Base-by-base conservation (phyloP, 208 protist species). In the Leishmania turanica region DNA sequence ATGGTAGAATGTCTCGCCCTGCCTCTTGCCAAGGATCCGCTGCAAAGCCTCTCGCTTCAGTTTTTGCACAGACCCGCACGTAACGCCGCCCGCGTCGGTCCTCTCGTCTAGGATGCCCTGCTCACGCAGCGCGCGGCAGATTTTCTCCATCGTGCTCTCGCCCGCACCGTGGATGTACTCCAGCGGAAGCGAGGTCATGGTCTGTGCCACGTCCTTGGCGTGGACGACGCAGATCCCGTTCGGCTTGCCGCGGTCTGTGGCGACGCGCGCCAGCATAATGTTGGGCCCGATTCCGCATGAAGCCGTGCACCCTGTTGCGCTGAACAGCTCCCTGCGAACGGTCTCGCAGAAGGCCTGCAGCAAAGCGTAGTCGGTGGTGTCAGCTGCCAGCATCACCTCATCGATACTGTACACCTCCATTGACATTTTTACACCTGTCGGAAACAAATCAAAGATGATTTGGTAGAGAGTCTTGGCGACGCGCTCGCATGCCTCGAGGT, bases 351-450 rank as follows among this genome's bases (percentile, higher is more conserved):
- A 93, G 19, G n/a, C 40, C 47, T 74, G 62, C 19, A 96, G 78
- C 2, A 69, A 53, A 7, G 84, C 85, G 78, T 88, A 89, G 74
- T 96, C 89, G 21, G 78, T 80, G 7, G 86, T 94, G 82, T 98
- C 93, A 51, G 90, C 86, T 1, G 95, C 95, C 70, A 98, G 85
- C 88, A 98, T 90, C 11, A 96, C 93, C 84, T 98, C 95, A 80
- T 98, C 95, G 47, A 98, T 93, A 77, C 93, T 97, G 83, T 95
- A 96, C 56, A 98, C 93, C 80, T 97, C 92, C 73, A 98, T 19
- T 53, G 93, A 87, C 82, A 98, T 96, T 45, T 84, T 87, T 42
- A 91, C 78, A 17, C 62, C 34, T 56, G 68, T 27, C 2, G 88
- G 89, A 77, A 91, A 95, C 11, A 82, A 82, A n/a, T 91, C 88